Evolutionary conservation across 176 grass and related monocot species (phyloP).

Genomic region (Alloteropsis semialata): DNA sequence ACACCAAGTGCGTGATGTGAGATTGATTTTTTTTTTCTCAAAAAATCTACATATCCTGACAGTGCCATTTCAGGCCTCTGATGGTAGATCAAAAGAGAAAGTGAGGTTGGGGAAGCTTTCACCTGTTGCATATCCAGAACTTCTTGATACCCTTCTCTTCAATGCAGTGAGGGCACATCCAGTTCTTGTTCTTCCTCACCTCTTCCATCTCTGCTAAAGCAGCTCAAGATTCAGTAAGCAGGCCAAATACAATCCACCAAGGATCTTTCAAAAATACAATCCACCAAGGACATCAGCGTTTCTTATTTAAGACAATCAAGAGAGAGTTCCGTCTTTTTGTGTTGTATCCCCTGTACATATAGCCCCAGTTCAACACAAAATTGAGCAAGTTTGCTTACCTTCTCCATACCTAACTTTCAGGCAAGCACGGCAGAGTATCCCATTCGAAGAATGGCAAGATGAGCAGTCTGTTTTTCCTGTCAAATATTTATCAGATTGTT

Average conservation of each 20-base stretch:
- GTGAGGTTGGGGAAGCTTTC: not conserved
- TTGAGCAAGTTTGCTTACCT: constrained; percentile 45
- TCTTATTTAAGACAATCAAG: too few relatives aligned
- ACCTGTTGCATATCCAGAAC: constrained; percentile 97
- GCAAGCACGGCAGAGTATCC: constrained; percentile 83
- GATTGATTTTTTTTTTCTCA: not conserved
- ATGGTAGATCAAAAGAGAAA: not conserved
- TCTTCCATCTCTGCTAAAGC: constrained; percentile 69
- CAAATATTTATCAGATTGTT: constrained; percentile 1
- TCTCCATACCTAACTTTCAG: constrained; percentile 89
- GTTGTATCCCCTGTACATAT: too few relatives aligned
- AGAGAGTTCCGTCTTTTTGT: too few relatives aligned
- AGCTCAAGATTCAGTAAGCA: constrained; percentile 22
- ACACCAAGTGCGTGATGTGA: not conserved
- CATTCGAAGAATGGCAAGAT: constrained; percentile 69
- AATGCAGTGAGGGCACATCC: constrained; percentile 91
- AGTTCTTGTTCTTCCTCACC: constrained; percentile 70
- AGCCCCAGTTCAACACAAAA: not conserved
- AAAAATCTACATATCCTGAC: not conserved
- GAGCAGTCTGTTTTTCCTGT: constrained; percentile 86
- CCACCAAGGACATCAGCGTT: not conserved
- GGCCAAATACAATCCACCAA: not conserved
- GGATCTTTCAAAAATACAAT: constrained; percentile 21
- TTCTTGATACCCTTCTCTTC: constrained; percentile 78
- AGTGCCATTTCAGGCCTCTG: not conserved